These are phyloP conservation scores for Plasmopara viticola DNA, from an alignment of 352 stramenopile genomes.

Conservation along the genomic window DNA sequence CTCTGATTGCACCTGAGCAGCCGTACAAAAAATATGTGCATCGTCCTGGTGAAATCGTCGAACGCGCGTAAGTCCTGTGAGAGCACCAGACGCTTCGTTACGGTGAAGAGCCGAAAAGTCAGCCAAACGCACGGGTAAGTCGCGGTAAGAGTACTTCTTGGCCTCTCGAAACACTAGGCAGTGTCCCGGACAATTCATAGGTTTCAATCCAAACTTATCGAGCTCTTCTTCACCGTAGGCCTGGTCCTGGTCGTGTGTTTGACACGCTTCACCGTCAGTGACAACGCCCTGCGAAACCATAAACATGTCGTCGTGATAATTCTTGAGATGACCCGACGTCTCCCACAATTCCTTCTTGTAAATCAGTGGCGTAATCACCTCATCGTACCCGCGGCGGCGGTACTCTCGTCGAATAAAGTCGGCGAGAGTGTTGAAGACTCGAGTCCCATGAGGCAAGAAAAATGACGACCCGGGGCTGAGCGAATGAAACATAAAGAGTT, in stretches of 20 bases:
- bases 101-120: conserved; percentile 94
- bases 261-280: conserved; percentile 20
- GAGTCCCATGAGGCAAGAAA: conserved; percentile 96
- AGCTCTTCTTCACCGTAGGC: conserved; percentile 28
- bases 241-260: conserved; percentile 17
- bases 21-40: conserved; percentile 97
- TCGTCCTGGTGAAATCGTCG: conserved; percentile 98
- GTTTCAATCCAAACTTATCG: conserved; percentile 96
- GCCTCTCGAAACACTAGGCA: conserved; percentile 96
- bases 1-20: conserved; percentile 93
- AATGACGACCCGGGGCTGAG: conserved; percentile 96
- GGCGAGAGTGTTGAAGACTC: conserved; percentile 97
- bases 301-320: conserved; percentile 97
- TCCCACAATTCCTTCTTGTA: conserved; percentile 98
- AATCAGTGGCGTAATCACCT: conserved; percentile 97
- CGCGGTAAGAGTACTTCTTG: conserved; percentile 92
- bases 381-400: conserved; percentile 87
- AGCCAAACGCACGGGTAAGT: conserved; percentile 91
- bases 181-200: conserved; percentile 98
- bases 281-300: conserved; percentile 73
- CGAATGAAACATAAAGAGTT: conserved; percentile 95
- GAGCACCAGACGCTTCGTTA: conserved; percentile 93
- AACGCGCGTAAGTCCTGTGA: conserved; percentile 95
- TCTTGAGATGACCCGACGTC: conserved; percentile 94
- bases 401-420: conserved; percentile 85